These are phyloP conservation scores for Marvania coccoides DNA, from an alignment of 139 green algal genomes.

Conservation along the genomic window DNA sequence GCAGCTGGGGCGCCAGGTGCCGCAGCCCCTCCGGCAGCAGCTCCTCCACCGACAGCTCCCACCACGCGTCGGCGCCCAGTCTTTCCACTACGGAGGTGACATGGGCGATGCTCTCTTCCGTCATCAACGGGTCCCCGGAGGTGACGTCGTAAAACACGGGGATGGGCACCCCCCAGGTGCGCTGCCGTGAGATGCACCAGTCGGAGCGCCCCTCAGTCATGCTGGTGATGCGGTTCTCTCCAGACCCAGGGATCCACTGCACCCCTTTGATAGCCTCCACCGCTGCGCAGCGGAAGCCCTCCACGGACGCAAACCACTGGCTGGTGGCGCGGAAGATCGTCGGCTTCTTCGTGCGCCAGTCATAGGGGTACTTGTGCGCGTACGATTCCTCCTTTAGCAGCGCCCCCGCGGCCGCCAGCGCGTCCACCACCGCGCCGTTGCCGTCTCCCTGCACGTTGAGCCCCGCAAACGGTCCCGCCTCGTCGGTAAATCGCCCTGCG, in stretches of 20 bases:
- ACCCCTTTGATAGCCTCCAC: slow-evolving; percentile 69
- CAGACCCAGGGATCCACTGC: slow-evolving; percentile 71
- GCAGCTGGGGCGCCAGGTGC: slow-evolving; percentile 45
- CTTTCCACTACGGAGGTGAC: slow-evolving; percentile 60
- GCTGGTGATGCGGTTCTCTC: slow-evolving; percentile 70
- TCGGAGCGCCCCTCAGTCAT: slow-evolving; percentile 90
- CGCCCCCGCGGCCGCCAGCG: slow-evolving; percentile 42
- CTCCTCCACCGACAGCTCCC: slow-evolving; percentile 56
- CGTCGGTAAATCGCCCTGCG: slow-evolving; percentile 85
- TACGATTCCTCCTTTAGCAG: slow-evolving; percentile 90
- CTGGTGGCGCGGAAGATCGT: slow-evolving; percentile 97
- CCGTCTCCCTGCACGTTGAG: slow-evolving; percentile 77
- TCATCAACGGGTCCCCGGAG: slow-evolving; percentile 88
- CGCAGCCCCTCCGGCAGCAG: slow-evolving; percentile 73
- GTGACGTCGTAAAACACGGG: slow-evolving; percentile 93
- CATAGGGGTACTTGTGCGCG: slow-evolving; percentile 98
- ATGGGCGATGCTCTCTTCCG: slow-evolving; percentile 76
- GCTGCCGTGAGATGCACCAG: slow-evolving; percentile 98
- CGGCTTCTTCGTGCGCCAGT: slow-evolving; percentile 99
- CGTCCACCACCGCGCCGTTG: slow-evolving; percentile 76
- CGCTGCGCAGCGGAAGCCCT: slow-evolving; percentile 71
- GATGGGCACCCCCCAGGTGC: slow-evolving; percentile 97
- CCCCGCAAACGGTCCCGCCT: slow-evolving; percentile 79
- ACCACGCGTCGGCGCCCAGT: slow-evolving; percentile 86
- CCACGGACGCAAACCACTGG: slow-evolving; percentile 85